phyloP scores from a whole-genome alignment of 2,329 filamentous ascomycete genomes.

The Bipolaris victoriae region DNA sequence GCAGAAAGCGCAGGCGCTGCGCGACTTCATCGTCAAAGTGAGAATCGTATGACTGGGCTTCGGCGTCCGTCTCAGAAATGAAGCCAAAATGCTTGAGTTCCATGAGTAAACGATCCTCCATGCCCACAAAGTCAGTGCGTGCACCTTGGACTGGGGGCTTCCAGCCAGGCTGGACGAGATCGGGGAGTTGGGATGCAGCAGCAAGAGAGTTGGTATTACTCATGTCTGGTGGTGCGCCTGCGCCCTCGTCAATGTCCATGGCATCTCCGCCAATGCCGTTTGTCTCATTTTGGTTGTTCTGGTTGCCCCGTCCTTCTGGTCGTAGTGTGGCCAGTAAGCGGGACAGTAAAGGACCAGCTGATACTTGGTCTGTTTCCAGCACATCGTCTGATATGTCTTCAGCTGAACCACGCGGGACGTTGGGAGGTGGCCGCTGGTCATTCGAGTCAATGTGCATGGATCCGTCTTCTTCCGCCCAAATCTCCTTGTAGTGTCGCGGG shows the following conservation, averaged over 20 bases:
- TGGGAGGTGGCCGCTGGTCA: conserved; percentile 73
- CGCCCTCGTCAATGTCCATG: conserved; percentile 55
- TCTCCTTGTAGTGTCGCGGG: conserved; percentile 82
- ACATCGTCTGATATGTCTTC: conserved; percentile 86
- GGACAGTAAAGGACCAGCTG: conserved; percentile 82
- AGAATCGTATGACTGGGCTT: conserved; percentile 78
- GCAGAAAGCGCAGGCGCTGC: conserved; percentile 83
- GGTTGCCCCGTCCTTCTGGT: conserved; percentile 70
- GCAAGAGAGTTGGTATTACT: conserved; percentile 55
- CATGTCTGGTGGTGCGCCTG: conserved; percentile 37
- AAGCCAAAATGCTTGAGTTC: conserved; percentile 92
- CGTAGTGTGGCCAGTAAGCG: conserved; percentile 81
- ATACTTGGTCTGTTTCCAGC: conserved; percentile 88
- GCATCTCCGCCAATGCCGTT: conserved; percentile 60
- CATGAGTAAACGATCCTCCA: conserved; percentile 89
- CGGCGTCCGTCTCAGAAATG: conserved; percentile 72
- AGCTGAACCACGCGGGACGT: conserved; percentile 82
- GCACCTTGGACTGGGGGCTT: conserved; percentile 72
- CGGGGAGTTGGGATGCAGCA: conserved; percentile 79
- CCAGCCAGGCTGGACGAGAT: conserved; percentile 76
- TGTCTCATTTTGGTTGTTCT: conserved; percentile 59
- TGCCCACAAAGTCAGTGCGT: conserved; percentile 81
- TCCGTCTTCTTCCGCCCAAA: conserved; percentile 95
- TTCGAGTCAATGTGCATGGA: conserved; percentile 73
- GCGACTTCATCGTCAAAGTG: conserved; percentile 95